Conservation (phyloP, 2,329 filamentous ascomycete species). For the Diaporthe vaccinii region DNA sequence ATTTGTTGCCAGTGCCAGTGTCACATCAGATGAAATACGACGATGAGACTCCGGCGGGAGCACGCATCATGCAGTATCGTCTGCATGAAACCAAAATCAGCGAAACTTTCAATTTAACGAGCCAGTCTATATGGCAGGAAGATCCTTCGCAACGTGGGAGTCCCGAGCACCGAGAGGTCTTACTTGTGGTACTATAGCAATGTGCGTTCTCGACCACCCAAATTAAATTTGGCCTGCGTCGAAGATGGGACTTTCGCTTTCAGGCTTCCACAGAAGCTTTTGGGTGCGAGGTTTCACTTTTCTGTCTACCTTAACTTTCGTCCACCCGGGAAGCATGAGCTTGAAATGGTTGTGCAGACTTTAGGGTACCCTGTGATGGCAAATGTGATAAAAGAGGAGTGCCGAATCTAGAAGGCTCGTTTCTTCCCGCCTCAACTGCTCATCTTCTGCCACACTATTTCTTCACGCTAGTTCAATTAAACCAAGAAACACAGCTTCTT, state of each 20-base stretch:
- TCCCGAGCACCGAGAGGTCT: neutral
- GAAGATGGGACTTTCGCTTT: neutral
- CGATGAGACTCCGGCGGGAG: neutral
- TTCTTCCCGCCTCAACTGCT: neutral
- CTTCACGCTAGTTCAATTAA: too few species aligned
- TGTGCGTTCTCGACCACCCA: neutral
- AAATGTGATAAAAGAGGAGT: neutral
- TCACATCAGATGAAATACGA: constrained; percentile 12
- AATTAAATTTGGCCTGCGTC: neutral
- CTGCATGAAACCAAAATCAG: neutral
- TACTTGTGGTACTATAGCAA: neutral
- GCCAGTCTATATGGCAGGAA: neutral
- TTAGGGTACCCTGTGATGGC: neutral
- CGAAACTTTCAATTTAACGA: neutral
- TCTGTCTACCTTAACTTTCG: neutral
- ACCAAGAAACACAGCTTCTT: neutral
- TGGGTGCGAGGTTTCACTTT: neutral
- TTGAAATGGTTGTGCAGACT: neutral
- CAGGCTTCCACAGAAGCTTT: neutral
- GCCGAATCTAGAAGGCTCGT: too few species aligned
- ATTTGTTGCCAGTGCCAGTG: neutral
- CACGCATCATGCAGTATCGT: neutral
- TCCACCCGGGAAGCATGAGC: neutral
- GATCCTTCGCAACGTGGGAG: neutral
- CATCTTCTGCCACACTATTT: neutral